These are phyloP conservation scores for Papiliotrema flavescens DNA, from an alignment of 1,284 basidiomycete genomes.

Conservation along the genomic window DNA sequence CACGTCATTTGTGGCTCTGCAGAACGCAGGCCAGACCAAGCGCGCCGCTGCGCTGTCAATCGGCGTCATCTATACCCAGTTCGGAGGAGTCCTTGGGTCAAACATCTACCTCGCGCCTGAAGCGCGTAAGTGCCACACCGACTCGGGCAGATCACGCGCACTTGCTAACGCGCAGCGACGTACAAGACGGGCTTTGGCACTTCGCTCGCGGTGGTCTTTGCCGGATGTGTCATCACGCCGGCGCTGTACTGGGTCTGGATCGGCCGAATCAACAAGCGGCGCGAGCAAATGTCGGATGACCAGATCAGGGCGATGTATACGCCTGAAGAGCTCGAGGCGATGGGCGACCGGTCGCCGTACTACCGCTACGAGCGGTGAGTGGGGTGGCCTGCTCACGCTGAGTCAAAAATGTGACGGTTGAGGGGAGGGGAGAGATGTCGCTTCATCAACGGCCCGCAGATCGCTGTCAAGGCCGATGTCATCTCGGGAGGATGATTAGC, in stretches of 20 bases:
- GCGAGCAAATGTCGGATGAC: conserved; percentile 22
- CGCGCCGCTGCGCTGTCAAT: conserved; percentile 30
- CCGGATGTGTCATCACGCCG: conserved; percentile 16
- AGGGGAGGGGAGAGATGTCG: no score
- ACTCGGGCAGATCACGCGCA: background rate
- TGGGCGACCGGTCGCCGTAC: conserved; percentile 31
- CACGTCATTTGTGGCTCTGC: conserved; percentile 26
- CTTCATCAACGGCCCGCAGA: no score
- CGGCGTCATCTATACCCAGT: conserved; percentile 20
- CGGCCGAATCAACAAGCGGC: conserved; percentile 21
- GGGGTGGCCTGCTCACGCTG: no score
- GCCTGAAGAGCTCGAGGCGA: conserved; percentile 17
- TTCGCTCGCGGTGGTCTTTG: conserved; percentile 22
- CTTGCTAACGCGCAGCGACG: conserved; percentile 1
- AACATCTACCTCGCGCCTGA: conserved; percentile 30
- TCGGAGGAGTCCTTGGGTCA: conserved; percentile 29
- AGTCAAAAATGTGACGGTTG: no score
- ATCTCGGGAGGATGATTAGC: no score
- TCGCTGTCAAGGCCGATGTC: no score
- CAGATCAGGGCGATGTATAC: conserved; percentile 29
- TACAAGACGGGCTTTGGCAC: conserved; percentile 28
- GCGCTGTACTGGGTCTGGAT: conserved; percentile 15
- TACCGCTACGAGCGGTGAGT: conserved; percentile 26
- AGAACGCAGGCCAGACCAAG: conserved; percentile 30
- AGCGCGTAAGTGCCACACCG: conserved; percentile 19